Percentiles rank a stretch among this genome's conserved stretches.
These are phyloP conservation scores for Hypseocharis bilobata DNA, from an alignment of 441 rosid species.

Conservation along the genomic window DNA sequence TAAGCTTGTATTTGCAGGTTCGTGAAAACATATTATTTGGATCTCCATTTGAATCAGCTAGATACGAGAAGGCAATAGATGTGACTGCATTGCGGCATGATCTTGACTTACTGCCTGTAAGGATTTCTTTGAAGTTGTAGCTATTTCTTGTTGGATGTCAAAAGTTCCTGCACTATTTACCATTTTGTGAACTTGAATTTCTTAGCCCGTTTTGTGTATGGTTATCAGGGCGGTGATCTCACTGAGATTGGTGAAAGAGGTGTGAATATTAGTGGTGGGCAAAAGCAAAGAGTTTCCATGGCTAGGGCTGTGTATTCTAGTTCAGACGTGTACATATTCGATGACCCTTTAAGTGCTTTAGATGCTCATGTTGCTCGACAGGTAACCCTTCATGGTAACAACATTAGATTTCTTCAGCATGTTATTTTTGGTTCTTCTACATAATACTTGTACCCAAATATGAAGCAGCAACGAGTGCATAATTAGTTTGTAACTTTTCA, in stretches of 20 bases:
- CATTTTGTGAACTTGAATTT: slow-evolving; percentile 12
- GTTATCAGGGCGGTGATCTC: slow-evolving; percentile 75
- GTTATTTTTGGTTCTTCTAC: too few relatives aligned
- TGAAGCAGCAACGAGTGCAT: too few relatives aligned
- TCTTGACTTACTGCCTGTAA: slow-evolving; percentile 81
- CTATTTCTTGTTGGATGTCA: slow-evolving; percentile 9
- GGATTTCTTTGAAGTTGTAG: slow-evolving; percentile 24
- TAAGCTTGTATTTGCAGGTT: slow-evolving; percentile 41
- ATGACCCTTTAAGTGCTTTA: slow-evolving; percentile 91
- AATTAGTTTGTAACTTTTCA: too few relatives aligned
- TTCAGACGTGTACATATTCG: slow-evolving; percentile 76
- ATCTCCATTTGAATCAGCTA: slow-evolving; percentile 50
- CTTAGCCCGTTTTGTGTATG: slow-evolving; percentile 20
- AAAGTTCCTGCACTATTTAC: slow-evolving; percentile 5
- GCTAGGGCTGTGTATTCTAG: slow-evolving; percentile 84
- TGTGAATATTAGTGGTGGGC: slow-evolving; percentile 91
- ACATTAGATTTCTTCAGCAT: neutral
- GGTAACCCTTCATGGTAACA: slow-evolving; percentile 33
- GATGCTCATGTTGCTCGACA: slow-evolving; percentile 91
- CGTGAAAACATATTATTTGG: slow-evolving; percentile 84
- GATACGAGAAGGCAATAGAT: slow-evolving; percentile 69
- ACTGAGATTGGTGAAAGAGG: slow-evolving; percentile 98
- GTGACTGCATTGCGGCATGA: slow-evolving; percentile 81
- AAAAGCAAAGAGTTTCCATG: slow-evolving; percentile 96
- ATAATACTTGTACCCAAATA: neutral